phyloP scores from a whole-genome alignment of 2,329 filamentous ascomycete species.

The Ceratocystis alfenasii region DNA sequence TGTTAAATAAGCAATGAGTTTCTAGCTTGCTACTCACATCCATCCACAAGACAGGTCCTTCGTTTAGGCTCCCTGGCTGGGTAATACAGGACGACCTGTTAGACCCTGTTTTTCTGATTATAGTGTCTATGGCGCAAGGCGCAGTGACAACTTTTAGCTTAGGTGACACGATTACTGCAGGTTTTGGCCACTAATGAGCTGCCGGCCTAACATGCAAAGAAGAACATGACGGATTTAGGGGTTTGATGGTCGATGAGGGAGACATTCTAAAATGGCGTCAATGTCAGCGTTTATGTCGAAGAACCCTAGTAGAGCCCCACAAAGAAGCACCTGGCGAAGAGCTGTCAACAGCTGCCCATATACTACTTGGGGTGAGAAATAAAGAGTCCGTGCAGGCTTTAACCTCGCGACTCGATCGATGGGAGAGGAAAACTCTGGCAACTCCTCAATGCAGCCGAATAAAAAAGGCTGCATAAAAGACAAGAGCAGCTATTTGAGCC shows the following conservation, averaged over 20 bases:
- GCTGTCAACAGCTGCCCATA: background rate
- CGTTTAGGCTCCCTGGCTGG: background rate
- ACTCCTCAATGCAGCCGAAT: background rate
- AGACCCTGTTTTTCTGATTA: background rate
- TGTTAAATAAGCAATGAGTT: background rate
- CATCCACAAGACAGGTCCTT: background rate
- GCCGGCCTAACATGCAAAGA: no score
- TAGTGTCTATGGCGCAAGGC: slow-evolving; percentile 4
- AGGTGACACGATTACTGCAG: background rate
- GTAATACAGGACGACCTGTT: background rate
- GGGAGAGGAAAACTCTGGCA: background rate
- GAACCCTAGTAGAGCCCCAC: background rate
- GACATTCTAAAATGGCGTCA: slow-evolving; percentile 2
- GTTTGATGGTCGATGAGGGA: background rate
- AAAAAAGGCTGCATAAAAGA: background rate
- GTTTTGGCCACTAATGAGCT: no score
- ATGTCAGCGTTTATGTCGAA: background rate
- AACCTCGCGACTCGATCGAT: background rate
- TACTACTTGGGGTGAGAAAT: background rate
- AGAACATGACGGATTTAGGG: no score
- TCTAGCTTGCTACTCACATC: background rate
- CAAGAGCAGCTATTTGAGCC: background rate
- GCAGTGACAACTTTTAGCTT: background rate
- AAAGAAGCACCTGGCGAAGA: background rate
- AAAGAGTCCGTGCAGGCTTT: no score